phyloP scores from a whole-genome alignment of 371 early-diverging fungal species.

The Mortierella sp. region DNA sequence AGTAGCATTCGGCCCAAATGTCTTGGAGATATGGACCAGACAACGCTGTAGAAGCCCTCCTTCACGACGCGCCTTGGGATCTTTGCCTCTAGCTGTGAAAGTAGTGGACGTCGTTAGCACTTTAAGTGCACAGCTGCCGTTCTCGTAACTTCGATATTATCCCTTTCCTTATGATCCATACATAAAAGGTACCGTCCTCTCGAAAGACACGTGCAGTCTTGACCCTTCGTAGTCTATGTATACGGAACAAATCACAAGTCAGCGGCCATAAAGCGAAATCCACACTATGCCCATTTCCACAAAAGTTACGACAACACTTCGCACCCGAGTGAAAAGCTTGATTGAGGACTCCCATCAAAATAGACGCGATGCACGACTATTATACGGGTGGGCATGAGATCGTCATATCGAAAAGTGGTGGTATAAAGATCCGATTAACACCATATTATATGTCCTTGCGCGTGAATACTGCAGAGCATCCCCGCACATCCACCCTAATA shows the following conservation, averaged over 20 bases:
- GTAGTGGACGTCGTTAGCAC: too few species aligned
- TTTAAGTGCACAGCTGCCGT: too few species aligned
- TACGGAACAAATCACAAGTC: too few species aligned
- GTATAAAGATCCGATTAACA: too few species aligned
- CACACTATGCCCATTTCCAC: background rate
- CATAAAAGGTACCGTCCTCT: conserved; percentile 11
- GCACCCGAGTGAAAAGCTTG: background rate
- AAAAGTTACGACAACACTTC: background rate
- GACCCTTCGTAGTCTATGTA: background rate
- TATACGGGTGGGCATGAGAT: too few species aligned
- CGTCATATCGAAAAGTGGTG: too few species aligned
- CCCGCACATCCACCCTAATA: too few species aligned
- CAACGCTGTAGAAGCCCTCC: conserved; percentile 16
- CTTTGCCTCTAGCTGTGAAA: background rate
- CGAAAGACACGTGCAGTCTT: background rate
- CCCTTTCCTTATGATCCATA: background rate
- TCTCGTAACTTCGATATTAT: too few species aligned
- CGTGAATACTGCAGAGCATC: too few species aligned
- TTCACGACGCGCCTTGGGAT: conserved; percentile 5
- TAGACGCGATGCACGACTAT: conserved; percentile 2
- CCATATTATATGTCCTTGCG: too few species aligned
- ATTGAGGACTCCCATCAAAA: conserved; percentile 1
- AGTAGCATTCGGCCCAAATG: conserved; percentile 8
- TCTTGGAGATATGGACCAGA: conserved; percentile 13
- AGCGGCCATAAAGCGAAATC: too few species aligned